Evolutionary conservation across 768 basidiomycete genomes (phyloP), one percentile per base, ranked within the genome.

Genomic region (Boletus eberwhitei): DNA sequence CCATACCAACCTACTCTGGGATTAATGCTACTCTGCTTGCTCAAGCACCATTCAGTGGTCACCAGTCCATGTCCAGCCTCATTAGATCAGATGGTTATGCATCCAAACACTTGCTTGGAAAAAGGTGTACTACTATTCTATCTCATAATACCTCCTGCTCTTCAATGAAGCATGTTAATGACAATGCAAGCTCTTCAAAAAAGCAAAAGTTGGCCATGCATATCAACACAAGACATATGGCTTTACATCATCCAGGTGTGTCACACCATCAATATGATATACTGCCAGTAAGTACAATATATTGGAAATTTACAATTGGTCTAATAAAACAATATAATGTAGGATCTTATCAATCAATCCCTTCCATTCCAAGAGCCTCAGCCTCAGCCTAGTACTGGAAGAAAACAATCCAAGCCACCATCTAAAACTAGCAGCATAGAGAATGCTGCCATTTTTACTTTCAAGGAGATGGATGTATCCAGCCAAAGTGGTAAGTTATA

Each of bases 151-250:
- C 1, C 0, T 26, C 19, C 8, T 17, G 49, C 11, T 16, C 41
- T 19, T 4, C 11, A 5, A 4, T 11, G 8, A 31, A 40, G 3
- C 9, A 19, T 37, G 5, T 16, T 35, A 13, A 52, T 14, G 2
- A 8, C 1, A 2, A 22, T 50, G 4, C 14, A 36, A 50, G n/a
- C 2, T 4, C 17, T 24, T 7, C 40, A 2, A 57, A 60, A 17
- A 59, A 13, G 14, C 58, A 57, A 5, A 60, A 35, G n/a, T 4
- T 52, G 6, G 58, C 58, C 5, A 22, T 67, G 39, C 35, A 58
- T 38, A 19, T 65, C 35, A 68, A 68, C 4, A 61, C 58, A 38
- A 58, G 67, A 24, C 50, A 69, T 14, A 5, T 61, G 13, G 55
- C 34, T 19, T 0, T 13, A 11, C 7, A 58, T 32, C 19, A 58